Conservation (phyloP, 768 basidiomycete species). For the Lentinula boryana region DNA sequence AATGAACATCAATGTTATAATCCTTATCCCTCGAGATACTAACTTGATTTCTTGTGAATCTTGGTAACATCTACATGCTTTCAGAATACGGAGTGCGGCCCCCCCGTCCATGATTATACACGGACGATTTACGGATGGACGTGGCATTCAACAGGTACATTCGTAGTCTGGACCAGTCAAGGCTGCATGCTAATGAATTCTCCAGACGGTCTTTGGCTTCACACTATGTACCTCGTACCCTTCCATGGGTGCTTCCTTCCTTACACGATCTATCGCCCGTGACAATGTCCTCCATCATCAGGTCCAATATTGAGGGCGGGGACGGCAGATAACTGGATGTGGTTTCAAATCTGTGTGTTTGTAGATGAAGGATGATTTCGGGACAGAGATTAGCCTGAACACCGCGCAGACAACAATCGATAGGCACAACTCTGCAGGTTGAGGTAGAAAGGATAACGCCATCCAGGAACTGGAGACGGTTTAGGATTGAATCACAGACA, state of each 20-base stretch:
- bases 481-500: too few relatives aligned
- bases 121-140: too few relatives aligned
- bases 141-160: too few relatives aligned
- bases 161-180: not conserved
- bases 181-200: not conserved
- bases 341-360: not conserved
- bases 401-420: not conserved
- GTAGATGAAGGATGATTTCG: not conserved
- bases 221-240: not conserved
- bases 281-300: not conserved
- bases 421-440: not conserved
- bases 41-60: too few relatives aligned
- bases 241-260: not conserved
- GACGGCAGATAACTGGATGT: not conserved
- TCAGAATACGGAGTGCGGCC: too few relatives aligned
- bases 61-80: too few relatives aligned
- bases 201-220: not conserved
- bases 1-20: too few relatives aligned
- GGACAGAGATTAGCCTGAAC: not conserved
- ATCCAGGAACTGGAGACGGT: not conserved
- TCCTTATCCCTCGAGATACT: too few relatives aligned
- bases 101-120: too few relatives aligned
- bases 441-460: not conserved
- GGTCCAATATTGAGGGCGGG: not conserved
- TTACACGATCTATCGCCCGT: not conserved